Base-by-base conservation (phyloP, 345 rosid species). In the Euphorbia tirucalli region DNA sequence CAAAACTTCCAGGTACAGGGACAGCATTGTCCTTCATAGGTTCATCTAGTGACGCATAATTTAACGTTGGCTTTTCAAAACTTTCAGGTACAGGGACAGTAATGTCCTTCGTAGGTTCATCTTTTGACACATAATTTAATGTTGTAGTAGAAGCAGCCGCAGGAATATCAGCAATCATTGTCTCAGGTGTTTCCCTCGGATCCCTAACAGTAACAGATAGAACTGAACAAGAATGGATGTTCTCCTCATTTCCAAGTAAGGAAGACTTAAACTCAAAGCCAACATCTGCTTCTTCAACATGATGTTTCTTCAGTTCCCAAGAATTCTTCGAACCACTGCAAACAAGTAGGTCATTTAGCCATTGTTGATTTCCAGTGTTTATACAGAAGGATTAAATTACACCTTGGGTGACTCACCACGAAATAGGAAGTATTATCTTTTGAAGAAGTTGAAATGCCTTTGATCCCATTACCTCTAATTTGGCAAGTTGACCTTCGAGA, bases 401-500 rank as follows among this genome's bases (percentile, higher is more conserved):
- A 74, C 7, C 31, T 66, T 68, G 66, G 24, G 75, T 63, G 65
- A 78, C 91, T 87, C 62, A 88, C 98, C 87, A 66, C 56, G 82
- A 66, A 66, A 77, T 62, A 70, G 85, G 84, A 80, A 78, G 83
- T 46, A 87, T 69, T 58, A 75, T 79, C 83, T 85, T 86, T 57
- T 85, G 85, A 76, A 94, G 90, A 80, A 92, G 88, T 73, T 82
- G 78, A 79, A 80, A 84, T 77, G 90, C 90, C 75, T 83, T 85
- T 74, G 88, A 67, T 66, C 97, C 98, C 80, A 85, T 77, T 54
- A 94, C 74, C 75, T 92, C 95, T 65, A 94, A 72, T 79, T 84
- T 90, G 73, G 90, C 90, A 83, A 90, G 87, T 44, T 81, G 87
- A 62, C 97, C 97, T 73, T 92, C 98, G 4, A 86, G 88, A 50